Evolutionary conservation across 805 yeast genomes (phyloP), one percentile per base, ranked within the genome.

Genomic region (Cyberlindnera lachancei): DNA sequence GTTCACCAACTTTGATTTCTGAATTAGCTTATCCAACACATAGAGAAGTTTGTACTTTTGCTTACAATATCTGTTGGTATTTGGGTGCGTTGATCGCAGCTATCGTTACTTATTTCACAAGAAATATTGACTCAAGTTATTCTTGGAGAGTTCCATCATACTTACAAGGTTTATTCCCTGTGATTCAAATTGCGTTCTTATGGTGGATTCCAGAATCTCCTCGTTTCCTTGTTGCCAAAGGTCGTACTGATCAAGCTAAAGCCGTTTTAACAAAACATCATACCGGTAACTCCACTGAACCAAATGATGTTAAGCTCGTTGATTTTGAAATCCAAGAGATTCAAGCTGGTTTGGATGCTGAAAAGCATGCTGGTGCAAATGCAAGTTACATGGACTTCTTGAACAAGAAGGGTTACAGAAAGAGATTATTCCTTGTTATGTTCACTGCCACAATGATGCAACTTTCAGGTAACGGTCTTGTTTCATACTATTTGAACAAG

Each of bases 61-160:
- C 63, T 25, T 72, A 63, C 52, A 72, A 71, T 49, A 59, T 64
- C 21, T 61, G 64, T 38, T 69, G 73, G 74, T 68, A 66, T 41
- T 42, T 68, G 23, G 78, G 77, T 26, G 72, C 74, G 7, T 58
- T 72, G 3, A 66, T 61, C 36, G 74, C 73, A 43, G 32, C 46
- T 6, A 27, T 35, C 11, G 40, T 42, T 19, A 36, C 47, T 13
- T 45, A 45, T 20, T 29, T 32, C 27, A 56, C 71, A 7, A 53
- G 53, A 42, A 40, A 35, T 29, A 25, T 52, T 6, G 29, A 26
- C 7, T 36, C 40, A 27, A 45, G 55, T 18, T 62, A 63, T 57
- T 55, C 63, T 22, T 73, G 79, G 79, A 68, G 73, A 53, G 57
- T 73, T 31, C 79, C 80, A 15, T 59, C 73, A 5, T 59, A 58